Percentiles rank a stretch among this genome's conserved stretches.
These are phyloP conservation scores for Laguncularia racemosa DNA, from an alignment of 345 rosid species.

Conservation along the genomic window DNA sequence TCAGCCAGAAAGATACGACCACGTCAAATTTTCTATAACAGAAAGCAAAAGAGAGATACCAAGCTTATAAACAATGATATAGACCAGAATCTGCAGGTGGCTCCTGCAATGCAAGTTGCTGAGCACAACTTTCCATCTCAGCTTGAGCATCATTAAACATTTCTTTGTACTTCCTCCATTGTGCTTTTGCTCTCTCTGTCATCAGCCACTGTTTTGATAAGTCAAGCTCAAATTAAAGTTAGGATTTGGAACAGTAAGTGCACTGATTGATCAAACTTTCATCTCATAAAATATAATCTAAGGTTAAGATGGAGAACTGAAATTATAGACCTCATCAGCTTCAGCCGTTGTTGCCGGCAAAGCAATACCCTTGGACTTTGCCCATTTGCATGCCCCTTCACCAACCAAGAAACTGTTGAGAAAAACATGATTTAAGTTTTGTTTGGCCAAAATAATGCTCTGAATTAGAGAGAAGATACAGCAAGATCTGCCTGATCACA, in stretches of 20 bases:
- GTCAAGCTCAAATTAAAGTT: neutral
- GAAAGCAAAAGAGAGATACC: neutral
- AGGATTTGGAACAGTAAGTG: too few relatives aligned
- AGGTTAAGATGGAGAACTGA: neutral
- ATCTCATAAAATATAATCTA: too few relatives aligned
- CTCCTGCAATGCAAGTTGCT: neutral
- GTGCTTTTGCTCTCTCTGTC: constrained; percentile 68
- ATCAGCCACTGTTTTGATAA: constrained; percentile 63
- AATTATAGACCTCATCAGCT: constrained; percentile 56
- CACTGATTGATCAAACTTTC: neutral
- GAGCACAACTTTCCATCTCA: constrained; percentile 13
- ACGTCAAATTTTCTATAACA: neutral
- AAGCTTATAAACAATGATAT: neutral
- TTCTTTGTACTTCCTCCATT: constrained; percentile 61
- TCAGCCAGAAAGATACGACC: neutral
- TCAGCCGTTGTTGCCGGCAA: constrained; percentile 40
- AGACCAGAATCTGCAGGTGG: neutral
- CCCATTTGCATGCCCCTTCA: constrained; percentile 88
- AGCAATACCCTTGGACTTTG: constrained; percentile 49
- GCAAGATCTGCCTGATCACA: too few relatives aligned
- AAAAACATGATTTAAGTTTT: neutral
- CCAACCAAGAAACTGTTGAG: constrained; percentile 78
- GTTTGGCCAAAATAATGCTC: neutral
- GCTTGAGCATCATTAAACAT: constrained; percentile 57
- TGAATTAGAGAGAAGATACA: too few relatives aligned